Conservation (phyloP, 2,329 filamentous ascomycete genomes). For the Nannizzia gypsea region DNA sequence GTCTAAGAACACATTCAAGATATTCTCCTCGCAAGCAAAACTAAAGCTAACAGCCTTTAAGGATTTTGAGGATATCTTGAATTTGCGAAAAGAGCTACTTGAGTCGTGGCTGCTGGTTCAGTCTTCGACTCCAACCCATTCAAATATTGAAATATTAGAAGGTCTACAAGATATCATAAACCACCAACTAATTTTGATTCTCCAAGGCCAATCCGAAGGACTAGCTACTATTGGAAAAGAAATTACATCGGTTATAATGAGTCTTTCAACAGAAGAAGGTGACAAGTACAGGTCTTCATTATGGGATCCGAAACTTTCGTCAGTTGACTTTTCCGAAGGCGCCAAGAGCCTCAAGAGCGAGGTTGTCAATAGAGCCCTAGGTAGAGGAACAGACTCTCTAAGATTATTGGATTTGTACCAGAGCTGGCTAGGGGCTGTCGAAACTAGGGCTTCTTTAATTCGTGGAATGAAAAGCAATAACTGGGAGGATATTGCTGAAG, state of each 20-base stretch:
- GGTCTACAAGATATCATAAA: constrained; percentile 59
- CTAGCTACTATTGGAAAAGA: constrained; percentile 55
- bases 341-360: constrained; percentile 57
- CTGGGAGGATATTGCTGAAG: constrained; percentile 31
- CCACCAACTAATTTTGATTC: constrained; percentile 49
- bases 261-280: constrained; percentile 41
- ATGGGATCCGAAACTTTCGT: constrained; percentile 56
- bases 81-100: constrained; percentile 57
- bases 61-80: constrained; percentile 58
- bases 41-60: constrained; percentile 47
- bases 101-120: constrained; percentile 61
- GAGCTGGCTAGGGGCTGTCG: constrained; percentile 62
- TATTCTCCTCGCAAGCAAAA: constrained; percentile 51
- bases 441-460: constrained; percentile 31
- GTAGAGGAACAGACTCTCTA: constrained; percentile 56
- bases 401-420: constrained; percentile 53
- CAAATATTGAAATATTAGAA: constrained; percentile 53
- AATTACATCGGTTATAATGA: constrained; percentile 49
- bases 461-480: constrained; percentile 25
- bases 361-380: constrained; percentile 58
- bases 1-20: constrained; percentile 49
- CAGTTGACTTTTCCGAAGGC: constrained; percentile 53
- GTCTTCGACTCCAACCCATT: constrained; percentile 46
- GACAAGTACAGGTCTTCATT: constrained; percentile 34
- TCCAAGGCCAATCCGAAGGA: constrained; percentile 52